A percentile compares a stretch with the other conserved stretches of the same genome.
phyloP scores from a whole-genome alignment of 192 early-diverging fungal genomes.

The Entomortierella beljakovae region DNA sequence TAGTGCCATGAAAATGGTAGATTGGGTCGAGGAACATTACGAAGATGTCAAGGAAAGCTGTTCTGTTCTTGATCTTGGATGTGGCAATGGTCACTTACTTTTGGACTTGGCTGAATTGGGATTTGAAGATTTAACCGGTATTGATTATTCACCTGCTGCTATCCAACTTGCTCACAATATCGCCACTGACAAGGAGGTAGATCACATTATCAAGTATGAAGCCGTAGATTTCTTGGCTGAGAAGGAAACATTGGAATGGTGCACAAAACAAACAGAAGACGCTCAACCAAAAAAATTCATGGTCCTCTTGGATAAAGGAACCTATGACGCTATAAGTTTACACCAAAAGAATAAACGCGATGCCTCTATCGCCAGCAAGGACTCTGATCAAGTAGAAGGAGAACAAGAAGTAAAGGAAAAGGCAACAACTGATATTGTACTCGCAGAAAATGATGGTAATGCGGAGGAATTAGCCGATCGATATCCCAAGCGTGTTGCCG shows the following conservation, averaged over 20 bases:
- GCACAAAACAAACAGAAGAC: constrained; percentile 15
- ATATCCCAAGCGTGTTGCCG: constrained; percentile 66
- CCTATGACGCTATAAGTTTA: constrained; percentile 92
- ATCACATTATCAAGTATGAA: constrained; percentile 61
- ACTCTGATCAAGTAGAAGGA: neutral
- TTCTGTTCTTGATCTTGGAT: constrained; percentile 85
- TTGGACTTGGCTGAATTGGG: constrained; percentile 77
- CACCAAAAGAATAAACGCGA: constrained; percentile 48
- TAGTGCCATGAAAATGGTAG: constrained; percentile 85
- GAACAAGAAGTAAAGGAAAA: neutral
- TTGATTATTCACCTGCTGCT: constrained; percentile 87
- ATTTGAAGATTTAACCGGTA: constrained; percentile 79
- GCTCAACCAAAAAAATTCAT: constrained; percentile 55
- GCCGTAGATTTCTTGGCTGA: constrained; percentile 70
- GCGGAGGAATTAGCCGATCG: constrained; percentile 59
- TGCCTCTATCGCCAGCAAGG: constrained; percentile 10
- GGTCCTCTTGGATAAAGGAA: constrained; percentile 92
- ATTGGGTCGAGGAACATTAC: constrained; percentile 76
- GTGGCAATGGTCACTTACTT: constrained; percentile 93
- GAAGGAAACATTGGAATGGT: constrained; percentile 56
- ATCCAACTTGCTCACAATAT: constrained; percentile 79
- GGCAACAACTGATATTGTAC: constrained; percentile 27
- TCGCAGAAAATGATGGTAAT: constrained; percentile 45
- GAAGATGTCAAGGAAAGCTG: constrained; percentile 39
- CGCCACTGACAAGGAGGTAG: constrained; percentile 56